phyloP scores from a whole-genome alignment of 192 early-diverging fungal genomes.

The Coemansia javaensis region DNA sequence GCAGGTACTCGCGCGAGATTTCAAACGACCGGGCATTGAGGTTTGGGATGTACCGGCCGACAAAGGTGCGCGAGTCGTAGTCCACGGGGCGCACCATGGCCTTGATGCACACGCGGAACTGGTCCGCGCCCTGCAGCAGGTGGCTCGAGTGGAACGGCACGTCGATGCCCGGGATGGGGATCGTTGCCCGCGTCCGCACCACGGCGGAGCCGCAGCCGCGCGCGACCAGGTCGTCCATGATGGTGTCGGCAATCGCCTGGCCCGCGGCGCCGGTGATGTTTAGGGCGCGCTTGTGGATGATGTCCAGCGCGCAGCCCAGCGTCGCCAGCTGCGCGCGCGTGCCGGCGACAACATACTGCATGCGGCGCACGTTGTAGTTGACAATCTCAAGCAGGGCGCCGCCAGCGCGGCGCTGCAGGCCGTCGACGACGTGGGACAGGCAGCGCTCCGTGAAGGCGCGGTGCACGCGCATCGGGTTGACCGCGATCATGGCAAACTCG shows the following conservation, averaged over 20 bases:
- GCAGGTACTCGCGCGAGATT: constrained; percentile 70
- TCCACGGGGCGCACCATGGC: constrained; percentile 67
- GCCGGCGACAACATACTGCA: constrained; percentile 92
- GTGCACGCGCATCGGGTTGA: constrained; percentile 86
- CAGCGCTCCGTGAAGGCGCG: constrained; percentile 69
- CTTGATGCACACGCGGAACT: constrained; percentile 77
- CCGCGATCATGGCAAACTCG: constrained; percentile 91
- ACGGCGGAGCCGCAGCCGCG: constrained; percentile 58
- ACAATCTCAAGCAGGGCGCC: constrained; percentile 82
- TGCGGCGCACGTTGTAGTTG: constrained; percentile 92
- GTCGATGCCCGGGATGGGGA: constrained; percentile 84
- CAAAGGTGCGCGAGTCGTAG: constrained; percentile 61
- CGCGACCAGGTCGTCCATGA: constrained; percentile 61
- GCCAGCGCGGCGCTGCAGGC: constrained; percentile 58
- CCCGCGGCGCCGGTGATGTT: no score
- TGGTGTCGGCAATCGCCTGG: constrained; percentile 74
- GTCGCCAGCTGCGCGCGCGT: constrained; percentile 69
- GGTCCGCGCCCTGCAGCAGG: constrained; percentile 71
- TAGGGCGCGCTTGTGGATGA: constrained; percentile 45
- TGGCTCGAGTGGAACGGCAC: constrained; percentile 88
- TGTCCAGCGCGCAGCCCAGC: constrained; percentile 73
- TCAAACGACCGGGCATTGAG: constrained; percentile 87
- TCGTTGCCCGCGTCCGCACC: constrained; percentile 79
- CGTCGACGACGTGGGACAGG: constrained; percentile 56
- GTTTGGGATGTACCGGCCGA: constrained; percentile 88